phyloP scores from a whole-genome alignment of 352 stramenopile species.

The Halophytophthora polymorphica region DNA sequence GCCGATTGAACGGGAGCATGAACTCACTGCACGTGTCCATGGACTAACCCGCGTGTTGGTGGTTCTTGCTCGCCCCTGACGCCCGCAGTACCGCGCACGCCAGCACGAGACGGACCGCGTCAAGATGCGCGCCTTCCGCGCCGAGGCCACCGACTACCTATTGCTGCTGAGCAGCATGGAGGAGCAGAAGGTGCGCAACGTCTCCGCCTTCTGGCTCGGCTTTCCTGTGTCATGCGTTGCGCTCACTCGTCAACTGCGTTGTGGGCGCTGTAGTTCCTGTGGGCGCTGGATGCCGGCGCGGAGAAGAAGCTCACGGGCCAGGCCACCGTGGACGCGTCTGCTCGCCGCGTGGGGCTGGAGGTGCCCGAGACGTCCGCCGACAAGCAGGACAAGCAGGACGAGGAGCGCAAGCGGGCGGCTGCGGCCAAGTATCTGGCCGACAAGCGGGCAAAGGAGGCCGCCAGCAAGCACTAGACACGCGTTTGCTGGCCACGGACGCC shows the following conservation, averaged over 20 bases:
- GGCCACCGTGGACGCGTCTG: conserved; percentile 77
- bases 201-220: not conserved
- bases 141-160: conserved; percentile 67
- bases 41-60: too few relatives aligned
- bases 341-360: conserved; percentile 68
- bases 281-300: conserved; percentile 64
- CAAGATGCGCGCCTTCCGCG: conserved; percentile 69
- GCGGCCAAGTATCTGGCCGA: conserved; percentile 54
- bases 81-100: conserved; percentile 64
- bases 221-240: conserved; percentile 1
- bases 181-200: conserved; percentile 75
- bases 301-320: conserved; percentile 65
- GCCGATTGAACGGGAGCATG: too few relatives aligned
- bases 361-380: conserved; percentile 77
- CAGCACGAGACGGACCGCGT: conserved; percentile 73
- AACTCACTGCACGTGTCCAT: too few relatives aligned
- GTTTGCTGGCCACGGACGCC: too few relatives aligned
- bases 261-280: conserved; percentile 43
- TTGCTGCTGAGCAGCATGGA: conserved; percentile 65
- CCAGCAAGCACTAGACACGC: too few relatives aligned
- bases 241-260: conserved; percentile 6
- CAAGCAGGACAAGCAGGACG: conserved; percentile 31
- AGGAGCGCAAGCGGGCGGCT: conserved; percentile 30
- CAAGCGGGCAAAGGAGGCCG: conserved; percentile 45
- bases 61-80: too few relatives aligned